phyloP scores from a whole-genome alignment of 345 rosid genomes.

The Moricandia moricandioides region DNA sequence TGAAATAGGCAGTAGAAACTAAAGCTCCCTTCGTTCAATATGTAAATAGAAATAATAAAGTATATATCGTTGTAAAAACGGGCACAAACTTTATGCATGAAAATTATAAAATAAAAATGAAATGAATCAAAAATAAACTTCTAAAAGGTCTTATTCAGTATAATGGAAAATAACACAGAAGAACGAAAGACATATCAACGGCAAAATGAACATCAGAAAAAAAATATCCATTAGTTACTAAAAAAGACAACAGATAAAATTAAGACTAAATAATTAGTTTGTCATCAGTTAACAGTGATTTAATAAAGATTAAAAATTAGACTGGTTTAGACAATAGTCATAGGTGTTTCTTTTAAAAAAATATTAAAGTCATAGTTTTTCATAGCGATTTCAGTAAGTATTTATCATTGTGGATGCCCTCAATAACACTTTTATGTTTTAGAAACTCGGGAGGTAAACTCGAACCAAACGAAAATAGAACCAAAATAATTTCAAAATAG shows the following conservation, averaged over 20 bases:
- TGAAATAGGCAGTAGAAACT: background rate
- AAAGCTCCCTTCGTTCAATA: background rate
- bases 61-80: background rate
- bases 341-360: background rate
- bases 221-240: background rate
- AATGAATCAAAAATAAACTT: background rate
- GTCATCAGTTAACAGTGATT: background rate
- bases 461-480: background rate
- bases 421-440: background rate
- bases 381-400: background rate
- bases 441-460: background rate
- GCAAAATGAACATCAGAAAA: background rate
- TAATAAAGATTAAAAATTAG: background rate
- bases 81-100: background rate
- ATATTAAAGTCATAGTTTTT: background rate
- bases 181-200: background rate
- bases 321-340: background rate
- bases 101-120: background rate
- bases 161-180: background rate
- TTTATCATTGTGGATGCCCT: background rate
- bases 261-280: background rate
- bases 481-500: too few species aligned
- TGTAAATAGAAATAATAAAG: background rate
- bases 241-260: background rate
- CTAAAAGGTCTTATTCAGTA: background rate